Percentiles rank a stretch among this genome's conserved stretches.
Conservation (phyloP, 176 grass and related monocot species). For the Neostapfia colusana region DNA sequence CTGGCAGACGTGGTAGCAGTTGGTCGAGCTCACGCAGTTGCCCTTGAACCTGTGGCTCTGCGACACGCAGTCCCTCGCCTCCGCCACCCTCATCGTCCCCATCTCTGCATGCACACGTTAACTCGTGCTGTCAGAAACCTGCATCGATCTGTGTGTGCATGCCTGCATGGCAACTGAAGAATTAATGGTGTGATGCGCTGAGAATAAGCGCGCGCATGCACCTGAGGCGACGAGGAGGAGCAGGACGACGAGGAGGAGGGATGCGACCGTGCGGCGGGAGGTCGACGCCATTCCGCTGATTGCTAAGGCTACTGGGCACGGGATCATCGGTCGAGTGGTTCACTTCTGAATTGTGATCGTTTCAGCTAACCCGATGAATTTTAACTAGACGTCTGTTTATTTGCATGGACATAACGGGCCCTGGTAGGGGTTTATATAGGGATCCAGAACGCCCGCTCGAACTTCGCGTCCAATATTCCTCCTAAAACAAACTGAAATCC, state of each 20-base stretch:
- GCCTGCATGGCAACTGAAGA: too few species aligned
- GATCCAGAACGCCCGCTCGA: neutral
- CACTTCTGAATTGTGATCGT: neutral
- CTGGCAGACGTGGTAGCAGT: constrained; percentile 62
- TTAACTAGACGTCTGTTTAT: neutral
- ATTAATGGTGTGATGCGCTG: too few species aligned
- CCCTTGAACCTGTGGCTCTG: constrained; percentile 75
- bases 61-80: constrained; percentile 67
- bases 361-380: neutral
- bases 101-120: constrained; percentile 38
- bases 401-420: neutral
- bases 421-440: neutral
- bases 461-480: neutral
- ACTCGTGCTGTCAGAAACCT: neutral
- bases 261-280: constrained; percentile 44
- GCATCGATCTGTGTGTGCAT: neutral
- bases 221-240: constrained; percentile 54
- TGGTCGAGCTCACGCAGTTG: constrained; percentile 44
- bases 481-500: neutral
- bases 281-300: constrained; percentile 17
- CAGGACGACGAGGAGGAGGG: constrained; percentile 42
- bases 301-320: neutral
- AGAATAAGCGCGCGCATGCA: neutral
- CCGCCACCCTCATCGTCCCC: constrained; percentile 50
- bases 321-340: neutral